Base-by-base conservation (phyloP, 495 filamentous ascomycete genomes). In the Penicillium goetzii region DNA sequence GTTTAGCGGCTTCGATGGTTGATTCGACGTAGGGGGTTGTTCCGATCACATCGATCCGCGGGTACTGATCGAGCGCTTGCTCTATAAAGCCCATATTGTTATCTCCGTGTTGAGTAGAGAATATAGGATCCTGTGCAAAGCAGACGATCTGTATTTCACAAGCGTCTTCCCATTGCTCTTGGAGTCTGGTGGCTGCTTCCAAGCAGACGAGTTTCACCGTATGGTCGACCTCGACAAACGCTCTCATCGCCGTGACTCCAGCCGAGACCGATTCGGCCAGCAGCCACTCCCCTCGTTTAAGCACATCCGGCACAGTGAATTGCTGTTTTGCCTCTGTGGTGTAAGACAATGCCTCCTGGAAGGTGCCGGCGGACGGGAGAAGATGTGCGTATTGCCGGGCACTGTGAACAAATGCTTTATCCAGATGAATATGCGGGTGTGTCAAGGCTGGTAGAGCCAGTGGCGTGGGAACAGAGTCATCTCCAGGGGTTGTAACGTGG, bases 381-480 rank as follows among this genome's bases (percentile, higher is more conserved):
- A 90, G 78, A 58, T 89, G 81, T 4, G 80, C 78, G 72, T 86
- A 90, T 66, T 83, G 79, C 2, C 81, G 76, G 56, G 85, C 74
- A 55, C 72, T 79, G 56, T 92, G 82, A 19, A 92, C 77, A 68
- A 87, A 92, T 43, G 86, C 84, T 73, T 93, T 92, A 71, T 92
- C 90, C 45, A 92, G 79, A 68, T 92, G 90, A 53, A 92, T 85
- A 66, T 92, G 89, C 12, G 90, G 87, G 68, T 93, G 90, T 50
- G 88, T 90, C 26, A 92, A 80, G 15, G 83, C 76, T 28, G 90
- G 88, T 45, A 74, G 70, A 45, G 61, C 66, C 10, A 78, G 71
- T 9, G 70, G 72, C 15, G 64, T 58, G 34, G 61, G 61, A 53
- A 40, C 28, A 17, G 28, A 21, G 5, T 54, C 56, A n/a, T 51